A percentile compares a stretch with the other conserved stretches of the same genome.
phyloP scores from a whole-genome alignment of 2,329 filamentous ascomycete genomes.

The Penicillium sp. region DNA sequence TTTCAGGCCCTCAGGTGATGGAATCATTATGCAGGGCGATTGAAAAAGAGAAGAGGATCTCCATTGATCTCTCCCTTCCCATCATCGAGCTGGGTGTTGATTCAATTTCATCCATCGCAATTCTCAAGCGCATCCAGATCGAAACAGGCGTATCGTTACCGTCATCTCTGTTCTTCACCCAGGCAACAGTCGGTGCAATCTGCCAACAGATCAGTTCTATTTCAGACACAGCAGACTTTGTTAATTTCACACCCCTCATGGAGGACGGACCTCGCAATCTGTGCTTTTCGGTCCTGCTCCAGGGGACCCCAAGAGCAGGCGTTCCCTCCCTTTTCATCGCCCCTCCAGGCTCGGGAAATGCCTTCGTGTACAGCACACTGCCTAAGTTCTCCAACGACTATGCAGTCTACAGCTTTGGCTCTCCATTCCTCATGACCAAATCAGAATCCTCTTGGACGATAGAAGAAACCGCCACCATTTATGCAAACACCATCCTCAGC shows the following conservation, averaged over 20 bases:
- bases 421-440: slow-evolving; percentile 16
- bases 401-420: slow-evolving; percentile 14
- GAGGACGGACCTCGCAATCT: neutral
- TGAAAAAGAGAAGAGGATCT: neutral
- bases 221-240: neutral
- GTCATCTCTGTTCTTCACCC: slow-evolving; percentile 12
- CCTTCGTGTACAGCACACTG: slow-evolving; percentile 7
- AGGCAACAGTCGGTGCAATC: slow-evolving; percentile 5
- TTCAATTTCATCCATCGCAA: slow-evolving; percentile 15
- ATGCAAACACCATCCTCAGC: slow-evolving; percentile 10
- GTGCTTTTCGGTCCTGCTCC: slow-evolving; percentile 9
- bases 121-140: slow-evolving; percentile 3
- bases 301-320: slow-evolving; percentile 9
- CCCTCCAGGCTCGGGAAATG: slow-evolving; percentile 15
- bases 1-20: neutral
- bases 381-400: slow-evolving; percentile 11
- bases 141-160: slow-evolving; percentile 10
- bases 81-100: slow-evolving; percentile 15
- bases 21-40: neutral
- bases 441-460: slow-evolving; percentile 14
- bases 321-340: slow-evolving; percentile 11
- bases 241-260: neutral
- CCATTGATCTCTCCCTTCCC: slow-evolving; percentile 1
- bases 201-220: neutral
- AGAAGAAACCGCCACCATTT: slow-evolving; percentile 11